A percentile compares a stretch with the other conserved stretches of the same genome.
phyloP scores from a whole-genome alignment of 306 rosid genomes.

The Cucumis sativus region DNA sequence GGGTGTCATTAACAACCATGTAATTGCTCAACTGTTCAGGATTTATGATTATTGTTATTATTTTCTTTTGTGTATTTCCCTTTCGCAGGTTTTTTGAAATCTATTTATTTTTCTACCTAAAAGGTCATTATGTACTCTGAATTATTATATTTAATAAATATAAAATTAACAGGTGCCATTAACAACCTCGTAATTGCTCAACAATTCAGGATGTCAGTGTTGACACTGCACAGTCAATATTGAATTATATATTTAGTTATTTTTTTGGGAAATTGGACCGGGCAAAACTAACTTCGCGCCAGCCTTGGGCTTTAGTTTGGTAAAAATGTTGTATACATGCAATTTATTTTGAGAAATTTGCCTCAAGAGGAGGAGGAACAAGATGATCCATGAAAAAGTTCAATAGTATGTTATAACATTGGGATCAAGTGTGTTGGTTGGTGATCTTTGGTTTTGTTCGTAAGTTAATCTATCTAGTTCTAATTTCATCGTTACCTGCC shows the following conservation, averaged over 20 bases:
- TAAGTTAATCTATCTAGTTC: background rate
- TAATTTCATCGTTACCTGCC: background rate
- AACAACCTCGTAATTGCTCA: background rate
- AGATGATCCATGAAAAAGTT: background rate
- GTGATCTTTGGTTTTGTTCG: background rate
- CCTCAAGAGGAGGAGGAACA: background rate
- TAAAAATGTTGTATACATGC: background rate
- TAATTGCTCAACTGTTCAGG: background rate
- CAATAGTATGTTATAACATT: background rate
- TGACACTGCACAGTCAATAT: background rate
- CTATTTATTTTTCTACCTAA: too few species aligned
- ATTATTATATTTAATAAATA: too few species aligned
- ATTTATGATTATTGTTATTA: background rate
- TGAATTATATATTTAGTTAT: background rate
- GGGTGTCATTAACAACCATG: background rate
- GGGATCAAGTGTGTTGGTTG: background rate
- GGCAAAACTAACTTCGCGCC: background rate
- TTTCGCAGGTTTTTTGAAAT: too few species aligned
- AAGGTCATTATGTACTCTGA: too few species aligned
- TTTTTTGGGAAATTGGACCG: background rate
- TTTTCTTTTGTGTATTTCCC: too few species aligned
- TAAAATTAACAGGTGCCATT: background rate
- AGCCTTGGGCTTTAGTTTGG: background rate
- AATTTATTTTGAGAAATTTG: background rate
- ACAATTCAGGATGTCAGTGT: background rate